Evolutionary conservation across 2,329 filamentous ascomycete species (phyloP).

Genomic region (Hymenoscyphus linearis): DNA sequence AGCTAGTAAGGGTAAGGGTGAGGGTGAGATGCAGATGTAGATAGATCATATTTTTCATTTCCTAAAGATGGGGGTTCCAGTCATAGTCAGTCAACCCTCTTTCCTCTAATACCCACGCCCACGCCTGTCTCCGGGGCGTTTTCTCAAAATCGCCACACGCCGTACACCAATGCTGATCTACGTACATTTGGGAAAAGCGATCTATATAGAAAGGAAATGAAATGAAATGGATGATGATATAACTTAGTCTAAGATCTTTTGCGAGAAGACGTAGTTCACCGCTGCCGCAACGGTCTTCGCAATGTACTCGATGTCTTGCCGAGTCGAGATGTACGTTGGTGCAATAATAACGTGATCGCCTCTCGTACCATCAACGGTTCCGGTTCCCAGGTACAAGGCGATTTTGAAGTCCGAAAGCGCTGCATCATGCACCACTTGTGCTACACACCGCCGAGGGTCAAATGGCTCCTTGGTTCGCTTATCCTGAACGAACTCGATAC

Average conservation of each 20-base stretch:
- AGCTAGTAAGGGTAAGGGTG: no score
- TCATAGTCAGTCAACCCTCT: no score
- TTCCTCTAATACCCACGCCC: not conserved
- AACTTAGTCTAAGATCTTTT: not conserved
- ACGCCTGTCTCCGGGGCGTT: not conserved
- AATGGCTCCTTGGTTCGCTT: conserved; percentile 46
- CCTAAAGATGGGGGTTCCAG: no score
- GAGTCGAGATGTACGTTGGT: conserved; percentile 53
- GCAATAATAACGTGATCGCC: conserved; percentile 60
- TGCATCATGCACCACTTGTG: conserved; percentile 45
- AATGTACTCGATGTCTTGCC: conserved; percentile 48
- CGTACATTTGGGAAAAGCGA: not conserved
- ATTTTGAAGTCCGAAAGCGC: conserved; percentile 42
- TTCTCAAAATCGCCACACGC: not conserved
- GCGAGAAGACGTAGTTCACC: conserved; percentile 22
- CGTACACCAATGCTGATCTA: not conserved
- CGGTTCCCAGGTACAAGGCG: conserved; percentile 54
- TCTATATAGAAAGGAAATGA: not conserved
- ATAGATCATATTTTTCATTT: no score
- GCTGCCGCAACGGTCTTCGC: conserved; percentile 36
- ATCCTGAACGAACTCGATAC: conserved; percentile 49
- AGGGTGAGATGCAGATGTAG: no score
- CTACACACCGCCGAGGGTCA: conserved; percentile 37
- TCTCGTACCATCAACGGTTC: conserved; percentile 47
- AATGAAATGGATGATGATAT: not conserved